phyloP scores from a whole-genome alignment of 176 grass and related monocot species.

The Leersia perrieri region DNA sequence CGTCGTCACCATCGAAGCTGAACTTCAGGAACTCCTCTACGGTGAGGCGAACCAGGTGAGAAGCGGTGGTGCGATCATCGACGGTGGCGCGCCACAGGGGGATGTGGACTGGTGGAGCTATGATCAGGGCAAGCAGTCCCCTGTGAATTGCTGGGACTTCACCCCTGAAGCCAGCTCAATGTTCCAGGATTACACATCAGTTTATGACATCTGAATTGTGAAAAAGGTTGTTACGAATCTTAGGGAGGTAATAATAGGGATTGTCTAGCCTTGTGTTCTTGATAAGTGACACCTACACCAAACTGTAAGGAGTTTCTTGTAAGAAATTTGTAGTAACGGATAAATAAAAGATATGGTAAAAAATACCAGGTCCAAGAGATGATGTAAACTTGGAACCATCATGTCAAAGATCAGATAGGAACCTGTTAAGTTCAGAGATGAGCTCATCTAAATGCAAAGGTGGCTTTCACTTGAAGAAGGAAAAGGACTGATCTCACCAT shows the following conservation, averaged over 20 bases:
- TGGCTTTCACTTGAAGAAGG: conserved; percentile 1
- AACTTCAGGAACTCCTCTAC: conserved; percentile 71
- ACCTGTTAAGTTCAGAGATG: not conserved
- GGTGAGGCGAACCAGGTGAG: not conserved
- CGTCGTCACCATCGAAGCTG: conserved; percentile 59
- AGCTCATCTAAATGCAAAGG: not conserved
- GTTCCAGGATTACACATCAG: conserved; percentile 53
- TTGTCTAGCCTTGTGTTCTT: conserved; percentile 40
- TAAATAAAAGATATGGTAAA: conserved; percentile 43
- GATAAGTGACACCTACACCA: conserved; percentile 6
- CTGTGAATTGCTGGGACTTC: conserved; percentile 49
- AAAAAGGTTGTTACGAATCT: not conserved
- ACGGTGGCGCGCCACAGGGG: conserved; percentile 17
- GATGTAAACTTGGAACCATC: not conserved
- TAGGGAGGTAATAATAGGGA: conserved; percentile 30
- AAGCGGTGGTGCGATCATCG: not conserved
- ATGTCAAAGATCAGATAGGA: not conserved
- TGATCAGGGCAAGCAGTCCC: conserved; percentile 39
- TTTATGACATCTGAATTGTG: conserved; percentile 47
- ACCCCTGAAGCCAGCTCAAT: conserved; percentile 41
- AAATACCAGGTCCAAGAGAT: conserved; percentile 1
- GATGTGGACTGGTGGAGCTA: conserved; percentile 69
- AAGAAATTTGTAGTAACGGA: conserved; percentile 43
- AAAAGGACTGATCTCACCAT: not conserved
- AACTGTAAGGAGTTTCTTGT: conserved; percentile 33